A percentile compares a stretch with the other conserved stretches of the same genome.
Conservation (phyloP, 2,329 filamentous ascomycete genomes). For the Monosporascus sp. region DNA sequence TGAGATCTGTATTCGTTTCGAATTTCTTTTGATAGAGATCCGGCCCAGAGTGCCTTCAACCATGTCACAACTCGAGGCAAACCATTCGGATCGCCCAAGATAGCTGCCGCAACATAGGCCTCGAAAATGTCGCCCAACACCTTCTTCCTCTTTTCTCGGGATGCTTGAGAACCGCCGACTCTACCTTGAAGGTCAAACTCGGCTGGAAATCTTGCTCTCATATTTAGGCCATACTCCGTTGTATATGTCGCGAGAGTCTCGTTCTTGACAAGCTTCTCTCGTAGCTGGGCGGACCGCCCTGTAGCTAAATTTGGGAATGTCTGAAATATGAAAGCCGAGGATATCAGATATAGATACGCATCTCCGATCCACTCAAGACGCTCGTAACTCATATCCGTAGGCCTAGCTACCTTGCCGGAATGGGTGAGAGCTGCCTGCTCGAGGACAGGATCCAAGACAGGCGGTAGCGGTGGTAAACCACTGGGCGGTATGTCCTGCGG, state of each 20-base stretch:
- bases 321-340: constrained; percentile 68
- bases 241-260: constrained; percentile 68
- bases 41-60: constrained; percentile 71
- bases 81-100: constrained; percentile 64
- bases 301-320: constrained; percentile 61
- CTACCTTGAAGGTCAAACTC: constrained; percentile 35
- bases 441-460: constrained; percentile 53
- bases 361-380: constrained; percentile 86
- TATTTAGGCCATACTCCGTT: constrained; percentile 63
- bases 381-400: constrained; percentile 60
- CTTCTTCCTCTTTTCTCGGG: constrained; percentile 58
- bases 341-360: constrained; percentile 73
- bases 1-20: constrained; percentile 27
- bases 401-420: constrained; percentile 37
- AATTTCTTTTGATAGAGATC: constrained; percentile 54
- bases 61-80: constrained; percentile 59
- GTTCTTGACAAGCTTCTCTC: constrained; percentile 78
- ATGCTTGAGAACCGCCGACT: constrained; percentile 33
- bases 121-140: constrained; percentile 85
- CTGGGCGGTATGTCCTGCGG: constrained; percentile 39
- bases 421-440: constrained; percentile 65
- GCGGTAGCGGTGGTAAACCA: constrained; percentile 53
- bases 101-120: constrained; percentile 76
- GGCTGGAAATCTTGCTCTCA: constrained; percentile 52
- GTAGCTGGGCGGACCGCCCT: constrained; percentile 68